Conservation (phyloP, 177 flowering plant genomes). For the Vitis hybrid region DNA sequence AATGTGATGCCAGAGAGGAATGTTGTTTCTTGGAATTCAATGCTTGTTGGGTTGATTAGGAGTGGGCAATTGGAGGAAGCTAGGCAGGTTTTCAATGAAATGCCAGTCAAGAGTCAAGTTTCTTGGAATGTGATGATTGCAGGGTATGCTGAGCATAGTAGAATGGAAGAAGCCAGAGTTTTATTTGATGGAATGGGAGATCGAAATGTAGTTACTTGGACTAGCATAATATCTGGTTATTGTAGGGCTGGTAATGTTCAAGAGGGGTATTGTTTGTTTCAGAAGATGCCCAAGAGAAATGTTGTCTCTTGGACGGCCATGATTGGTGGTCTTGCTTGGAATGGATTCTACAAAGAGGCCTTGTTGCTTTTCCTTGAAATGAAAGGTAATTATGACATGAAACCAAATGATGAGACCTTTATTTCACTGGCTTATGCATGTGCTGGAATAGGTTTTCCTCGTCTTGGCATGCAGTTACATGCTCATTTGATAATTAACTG, state of each 20-base stretch:
- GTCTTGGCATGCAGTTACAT: slow-evolving; percentile 53
- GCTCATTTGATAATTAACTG: slow-evolving; percentile 39
- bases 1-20: slow-evolving; percentile 50
- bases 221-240: slow-evolving; percentile 52
- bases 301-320: slow-evolving; percentile 67
- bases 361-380: slow-evolving; percentile 42
- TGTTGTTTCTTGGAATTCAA: slow-evolving; percentile 51
- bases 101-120: slow-evolving; percentile 35
- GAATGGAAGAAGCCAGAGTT: slow-evolving; percentile 47
- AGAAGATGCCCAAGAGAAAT: slow-evolving; percentile 44
- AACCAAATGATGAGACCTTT: slow-evolving; percentile 51
- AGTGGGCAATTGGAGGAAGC: slow-evolving; percentile 55
- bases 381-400: slow-evolving; percentile 14
- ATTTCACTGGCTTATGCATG: slow-evolving; percentile 60
- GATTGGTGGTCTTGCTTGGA: slow-evolving; percentile 58
- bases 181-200: slow-evolving; percentile 45
- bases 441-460: slow-evolving; percentile 37
- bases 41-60: slow-evolving; percentile 45
- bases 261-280: slow-evolving; percentile 47
- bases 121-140: slow-evolving; percentile 53
- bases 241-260: slow-evolving; percentile 46
- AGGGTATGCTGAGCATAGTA: slow-evolving; percentile 40
- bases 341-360: slow-evolving; percentile 44
- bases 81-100: slow-evolving; percentile 35
- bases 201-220: slow-evolving; percentile 54